phyloP scores from a whole-genome alignment of 257 asterid species.

The Coffea canephora region DNA sequence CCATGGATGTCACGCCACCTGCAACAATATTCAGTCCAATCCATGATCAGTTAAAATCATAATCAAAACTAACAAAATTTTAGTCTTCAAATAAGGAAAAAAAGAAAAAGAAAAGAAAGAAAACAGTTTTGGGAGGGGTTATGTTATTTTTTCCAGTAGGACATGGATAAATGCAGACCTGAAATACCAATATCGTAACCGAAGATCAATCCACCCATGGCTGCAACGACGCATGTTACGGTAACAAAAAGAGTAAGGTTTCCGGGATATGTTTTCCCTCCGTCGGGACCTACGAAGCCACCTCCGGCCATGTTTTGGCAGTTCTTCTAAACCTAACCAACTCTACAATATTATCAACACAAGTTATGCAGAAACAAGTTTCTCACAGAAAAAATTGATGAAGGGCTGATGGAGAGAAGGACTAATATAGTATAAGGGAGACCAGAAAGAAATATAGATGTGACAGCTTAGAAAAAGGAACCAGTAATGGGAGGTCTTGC shows the following conservation, averaged over 20 bases:
- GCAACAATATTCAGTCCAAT: background rate
- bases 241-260: constrained; percentile 62
- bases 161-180: constrained; percentile 32
- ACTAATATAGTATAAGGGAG: background rate
- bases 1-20: constrained; percentile 96
- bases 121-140: background rate
- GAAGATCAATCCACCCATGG: constrained; percentile 90
- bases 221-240: constrained; percentile 75
- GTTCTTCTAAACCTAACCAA: background rate
- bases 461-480: background rate
- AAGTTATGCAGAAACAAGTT: background rate
- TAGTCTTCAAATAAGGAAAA: too few species aligned
- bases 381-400: background rate
- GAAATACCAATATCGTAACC: constrained; percentile 93
- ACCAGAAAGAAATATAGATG: background rate
- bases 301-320: constrained; percentile 71
- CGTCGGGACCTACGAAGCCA: constrained; percentile 48
- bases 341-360: background rate
- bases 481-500: background rate
- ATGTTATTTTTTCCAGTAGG: too few species aligned
- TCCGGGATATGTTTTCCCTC: constrained; percentile 70
- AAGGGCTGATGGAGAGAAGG: background rate
- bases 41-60: background rate
- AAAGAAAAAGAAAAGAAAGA: too few species aligned
- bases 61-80: too few species aligned